phyloP scores from a whole-genome alignment of 305 asterid species.

The Fraxinus baroniana region DNA sequence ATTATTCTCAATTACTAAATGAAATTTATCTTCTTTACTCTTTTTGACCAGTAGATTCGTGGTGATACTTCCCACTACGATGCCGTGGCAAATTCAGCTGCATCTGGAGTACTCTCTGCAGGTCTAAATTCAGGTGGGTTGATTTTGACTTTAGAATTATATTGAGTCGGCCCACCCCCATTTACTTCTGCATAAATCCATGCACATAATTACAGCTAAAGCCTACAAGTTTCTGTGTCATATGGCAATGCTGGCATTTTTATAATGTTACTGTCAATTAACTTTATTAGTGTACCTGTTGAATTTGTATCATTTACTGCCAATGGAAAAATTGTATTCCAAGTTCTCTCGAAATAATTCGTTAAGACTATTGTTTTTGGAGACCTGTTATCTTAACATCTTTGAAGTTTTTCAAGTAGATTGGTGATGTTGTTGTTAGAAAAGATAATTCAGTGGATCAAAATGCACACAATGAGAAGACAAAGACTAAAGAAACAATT shows the following conservation, averaged over 20 bases:
- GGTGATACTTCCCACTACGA: slow-evolving; percentile 95
- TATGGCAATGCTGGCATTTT: background rate
- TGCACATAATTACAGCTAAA: background rate
- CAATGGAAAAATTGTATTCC: background rate
- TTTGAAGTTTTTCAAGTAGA: background rate
- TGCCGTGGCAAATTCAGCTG: slow-evolving; percentile 93
- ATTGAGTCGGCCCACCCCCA: background rate
- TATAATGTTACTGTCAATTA: background rate
- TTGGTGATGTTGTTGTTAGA: background rate
- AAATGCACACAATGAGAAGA: too few relatives aligned
- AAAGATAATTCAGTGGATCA: too few relatives aligned
- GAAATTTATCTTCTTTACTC: slow-evolving; percentile 15
- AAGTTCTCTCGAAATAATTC: background rate
- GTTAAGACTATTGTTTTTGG: background rate
- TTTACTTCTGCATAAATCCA: background rate
- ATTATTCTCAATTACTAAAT: background rate
- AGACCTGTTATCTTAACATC: background rate
- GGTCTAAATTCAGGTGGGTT: slow-evolving; percentile 71
- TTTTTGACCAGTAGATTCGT: slow-evolving; percentile 49
- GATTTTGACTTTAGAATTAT: slow-evolving; percentile 3
- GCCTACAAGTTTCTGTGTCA: background rate
- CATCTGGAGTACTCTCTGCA: slow-evolving; percentile 88
- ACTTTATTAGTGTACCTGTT: background rate
- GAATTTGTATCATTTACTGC: background rate
- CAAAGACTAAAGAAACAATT: too few relatives aligned